Conservation (phyloP, 371 early-diverging fungal genomes). For the Conidiobolus incongruus region DNA sequence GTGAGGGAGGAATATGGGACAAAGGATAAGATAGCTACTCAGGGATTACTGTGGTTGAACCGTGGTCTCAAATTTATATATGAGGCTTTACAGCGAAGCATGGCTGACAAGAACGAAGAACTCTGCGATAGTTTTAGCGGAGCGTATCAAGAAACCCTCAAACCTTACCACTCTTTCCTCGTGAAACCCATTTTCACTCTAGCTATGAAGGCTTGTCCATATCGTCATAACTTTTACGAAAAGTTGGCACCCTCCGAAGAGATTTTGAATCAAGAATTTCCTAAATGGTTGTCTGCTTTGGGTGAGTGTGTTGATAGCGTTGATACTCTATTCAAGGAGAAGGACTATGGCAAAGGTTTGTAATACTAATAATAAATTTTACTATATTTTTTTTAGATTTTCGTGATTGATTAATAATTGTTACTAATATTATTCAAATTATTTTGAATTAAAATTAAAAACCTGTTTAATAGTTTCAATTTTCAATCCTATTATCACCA, state of each 20-base stretch:
- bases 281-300: constrained; percentile 47
- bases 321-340: constrained; percentile 16
- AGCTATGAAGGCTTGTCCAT: constrained; percentile 88
- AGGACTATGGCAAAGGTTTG: constrained; percentile 6
- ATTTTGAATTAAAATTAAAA: no score
- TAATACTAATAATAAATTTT: no score
- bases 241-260: constrained; percentile 46
- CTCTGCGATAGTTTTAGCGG: constrained; percentile 54
- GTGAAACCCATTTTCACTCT: constrained; percentile 59
- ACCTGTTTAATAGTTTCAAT: no score
- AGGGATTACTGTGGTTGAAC: constrained; percentile 83
- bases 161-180: constrained; percentile 57
- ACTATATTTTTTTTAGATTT: no score
- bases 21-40: constrained; percentile 61
- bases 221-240: constrained; percentile 65
- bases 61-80: constrained; percentile 82
- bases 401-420: no score
- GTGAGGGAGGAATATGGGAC: constrained; percentile 37
- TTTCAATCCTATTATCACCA: no score
- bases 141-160: constrained; percentile 60
- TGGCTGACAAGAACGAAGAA: constrained; percentile 47
- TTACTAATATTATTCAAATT: no score
- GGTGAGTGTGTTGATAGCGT: constrained; percentile 30
- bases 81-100: constrained; percentile 42
- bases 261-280: constrained; percentile 24